Conservation (phyloP, 176 grass and related monocot species). For the Rhipidocladum racemiflorum region DNA sequence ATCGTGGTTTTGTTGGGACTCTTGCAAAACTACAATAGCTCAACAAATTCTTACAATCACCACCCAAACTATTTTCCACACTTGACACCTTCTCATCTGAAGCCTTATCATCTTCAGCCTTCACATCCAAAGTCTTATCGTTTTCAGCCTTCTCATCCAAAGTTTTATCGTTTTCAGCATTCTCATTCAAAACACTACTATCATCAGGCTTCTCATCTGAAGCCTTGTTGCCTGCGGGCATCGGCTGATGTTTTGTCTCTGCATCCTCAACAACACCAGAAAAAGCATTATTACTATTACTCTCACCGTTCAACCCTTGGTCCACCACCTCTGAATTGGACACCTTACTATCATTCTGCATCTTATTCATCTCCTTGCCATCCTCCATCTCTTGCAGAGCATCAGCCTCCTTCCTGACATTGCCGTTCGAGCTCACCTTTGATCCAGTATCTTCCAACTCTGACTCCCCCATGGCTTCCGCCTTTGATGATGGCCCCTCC, state of each 20-base stretch:
- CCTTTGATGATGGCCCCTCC: slow-evolving; percentile 48
- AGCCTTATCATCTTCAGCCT: slow-evolving; percentile 21
- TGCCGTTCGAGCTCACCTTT: slow-evolving; percentile 61
- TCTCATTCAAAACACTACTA: slow-evolving; percentile 32
- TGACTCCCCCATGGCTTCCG: slow-evolving; percentile 57
- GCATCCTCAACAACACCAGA: slow-evolving; percentile 27
- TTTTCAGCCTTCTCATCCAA: slow-evolving; percentile 37
- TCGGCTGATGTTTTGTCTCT: slow-evolving; percentile 22
- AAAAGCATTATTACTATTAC: slow-evolving; percentile 21
- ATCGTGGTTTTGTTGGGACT: slow-evolving; percentile 59
- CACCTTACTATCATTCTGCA: slow-evolving; percentile 43
- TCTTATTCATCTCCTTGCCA: slow-evolving; percentile 37
- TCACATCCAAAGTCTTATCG: slow-evolving; percentile 32
- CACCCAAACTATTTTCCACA: slow-evolving; percentile 22
- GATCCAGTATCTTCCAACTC: slow-evolving; percentile 83
- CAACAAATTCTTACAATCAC: slow-evolving; percentile 41
- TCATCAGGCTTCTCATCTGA: slow-evolving; percentile 27
- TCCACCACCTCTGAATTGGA: slow-evolving; percentile 38
- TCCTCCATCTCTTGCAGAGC: slow-evolving; percentile 21
- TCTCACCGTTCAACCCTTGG: slow-evolving; percentile 18
- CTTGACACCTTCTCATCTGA: slow-evolving; percentile 26
- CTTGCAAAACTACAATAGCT: slow-evolving; percentile 55
- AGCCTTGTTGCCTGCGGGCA: slow-evolving; percentile 27
- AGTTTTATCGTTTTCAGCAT: slow-evolving; percentile 34
- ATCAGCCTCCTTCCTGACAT: slow-evolving; percentile 42